A percentile compares a stretch with the other conserved stretches of the same genome.
phyloP scores from a whole-genome alignment of 108 stramenopile species.

The Aurantiochytrium sp. region DNA sequence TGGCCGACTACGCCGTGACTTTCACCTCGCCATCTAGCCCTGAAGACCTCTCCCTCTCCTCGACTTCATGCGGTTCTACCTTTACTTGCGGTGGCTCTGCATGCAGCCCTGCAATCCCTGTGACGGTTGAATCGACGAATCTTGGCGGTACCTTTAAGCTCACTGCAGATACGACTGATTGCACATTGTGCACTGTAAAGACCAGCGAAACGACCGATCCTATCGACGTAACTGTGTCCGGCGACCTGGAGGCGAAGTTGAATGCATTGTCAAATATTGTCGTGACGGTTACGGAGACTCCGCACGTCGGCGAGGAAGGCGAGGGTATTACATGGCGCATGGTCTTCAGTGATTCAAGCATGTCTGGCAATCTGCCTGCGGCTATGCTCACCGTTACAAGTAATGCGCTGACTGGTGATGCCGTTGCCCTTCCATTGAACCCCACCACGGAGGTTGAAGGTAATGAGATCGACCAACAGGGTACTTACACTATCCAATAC shows the following conservation, averaged over 20 bases:
- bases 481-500: neutral
- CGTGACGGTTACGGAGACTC: neutral
- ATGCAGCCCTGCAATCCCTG: neutral
- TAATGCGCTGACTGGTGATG: neutral
- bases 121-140: neutral
- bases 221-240: neutral
- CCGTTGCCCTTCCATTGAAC: neutral
- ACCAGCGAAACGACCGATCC: neutral
- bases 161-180: neutral
- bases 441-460: neutral
- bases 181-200: neutral
- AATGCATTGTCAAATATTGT: neutral
- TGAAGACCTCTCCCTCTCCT: neutral
- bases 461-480: neutral
- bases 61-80: neutral
- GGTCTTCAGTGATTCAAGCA: neutral
- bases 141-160: neutral
- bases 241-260: neutral
- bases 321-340: neutral
- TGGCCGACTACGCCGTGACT: neutral
- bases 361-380: conserved; percentile 2
- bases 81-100: neutral
- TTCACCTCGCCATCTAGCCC: neutral
- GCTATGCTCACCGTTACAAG: neutral
- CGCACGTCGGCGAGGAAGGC: neutral